phyloP scores from a whole-genome alignment of 192 early-diverging fungal species.

The Oehlia diaphana region DNA sequence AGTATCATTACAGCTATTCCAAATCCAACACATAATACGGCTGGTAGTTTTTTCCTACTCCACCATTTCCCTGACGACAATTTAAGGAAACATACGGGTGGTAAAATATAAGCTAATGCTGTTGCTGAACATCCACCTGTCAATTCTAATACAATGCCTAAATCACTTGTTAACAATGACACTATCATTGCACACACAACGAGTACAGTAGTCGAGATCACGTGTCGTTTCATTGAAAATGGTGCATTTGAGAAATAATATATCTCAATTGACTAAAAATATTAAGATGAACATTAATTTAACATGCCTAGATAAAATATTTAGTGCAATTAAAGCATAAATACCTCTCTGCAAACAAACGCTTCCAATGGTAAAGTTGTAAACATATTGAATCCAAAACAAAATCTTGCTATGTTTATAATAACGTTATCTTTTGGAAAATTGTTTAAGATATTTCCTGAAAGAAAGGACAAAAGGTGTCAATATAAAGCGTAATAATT shows the following conservation, averaged over 20 bases:
- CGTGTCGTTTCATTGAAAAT: slow-evolving; percentile 65
- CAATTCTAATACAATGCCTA: slow-evolving; percentile 85
- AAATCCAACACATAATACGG: slow-evolving; percentile 73
- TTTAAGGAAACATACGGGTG: slow-evolving; percentile 78
- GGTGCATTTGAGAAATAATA: slow-evolving; percentile 54
- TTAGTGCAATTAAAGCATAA: neutral
- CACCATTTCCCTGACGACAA: slow-evolving; percentile 61
- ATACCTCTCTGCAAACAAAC: slow-evolving; percentile 86
- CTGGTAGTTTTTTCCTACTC: slow-evolving; percentile 60
- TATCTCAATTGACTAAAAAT: slow-evolving; percentile 60
- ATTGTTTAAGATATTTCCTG: slow-evolving; percentile 88
- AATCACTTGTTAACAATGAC: slow-evolving; percentile 73
- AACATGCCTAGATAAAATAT: neutral
- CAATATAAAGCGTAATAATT: slow-evolving; percentile 9
- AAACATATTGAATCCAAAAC: slow-evolving; percentile 94
- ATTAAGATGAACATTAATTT: neutral
- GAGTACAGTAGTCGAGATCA: slow-evolving; percentile 66
- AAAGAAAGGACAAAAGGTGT: neutral
- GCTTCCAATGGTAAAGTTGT: slow-evolving; percentile 88
- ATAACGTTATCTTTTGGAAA: slow-evolving; percentile 75
- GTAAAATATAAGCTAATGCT: slow-evolving; percentile 85
- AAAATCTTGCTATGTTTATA: slow-evolving; percentile 84
- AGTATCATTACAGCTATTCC: slow-evolving; percentile 73
- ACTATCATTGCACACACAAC: slow-evolving; percentile 63
- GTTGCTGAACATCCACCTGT: slow-evolving; percentile 89